Conservation (phyloP, 2,329 filamentous ascomycete species). For the Gliomastix tumulicola region DNA sequence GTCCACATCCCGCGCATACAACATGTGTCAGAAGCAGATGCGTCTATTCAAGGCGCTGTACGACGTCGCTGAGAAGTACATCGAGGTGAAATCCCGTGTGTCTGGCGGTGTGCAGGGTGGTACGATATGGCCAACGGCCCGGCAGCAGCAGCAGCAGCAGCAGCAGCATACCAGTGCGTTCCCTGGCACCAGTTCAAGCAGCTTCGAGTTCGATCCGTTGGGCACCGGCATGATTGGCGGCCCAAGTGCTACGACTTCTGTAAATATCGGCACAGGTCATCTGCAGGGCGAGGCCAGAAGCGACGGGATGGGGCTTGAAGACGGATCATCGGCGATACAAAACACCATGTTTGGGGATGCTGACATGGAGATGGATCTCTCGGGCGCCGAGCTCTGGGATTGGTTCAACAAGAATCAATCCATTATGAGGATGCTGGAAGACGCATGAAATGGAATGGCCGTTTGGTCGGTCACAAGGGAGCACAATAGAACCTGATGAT, state of each 20-base stretch:
- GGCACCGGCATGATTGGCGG: too few species aligned
- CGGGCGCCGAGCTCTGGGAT: slow-evolving; percentile 7
- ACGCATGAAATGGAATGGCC: slow-evolving; percentile 2
- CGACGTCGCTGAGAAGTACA: slow-evolving; percentile 12
- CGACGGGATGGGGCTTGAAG: not conserved
- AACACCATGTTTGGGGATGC: slow-evolving; percentile 2
- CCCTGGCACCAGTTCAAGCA: not conserved
- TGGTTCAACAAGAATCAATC: slow-evolving; percentile 11
- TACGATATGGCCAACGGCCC: not conserved
- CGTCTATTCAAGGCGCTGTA: slow-evolving; percentile 13
- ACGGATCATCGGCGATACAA: too few species aligned
- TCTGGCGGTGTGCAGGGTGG: not conserved
- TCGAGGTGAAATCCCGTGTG: slow-evolving; percentile 7
- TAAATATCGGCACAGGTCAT: too few species aligned
- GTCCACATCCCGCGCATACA: slow-evolving; percentile 2
- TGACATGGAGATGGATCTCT: slow-evolving; percentile 8
- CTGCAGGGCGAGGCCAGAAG: not conserved
- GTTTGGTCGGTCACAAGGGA: too few species aligned
- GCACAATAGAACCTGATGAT: too few species aligned
- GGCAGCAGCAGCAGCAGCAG: not conserved
- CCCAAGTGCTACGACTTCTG: too few species aligned
- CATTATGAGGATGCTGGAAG: slow-evolving; percentile 10
- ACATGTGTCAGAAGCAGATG: slow-evolving; percentile 7
- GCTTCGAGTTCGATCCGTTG: not conserved
- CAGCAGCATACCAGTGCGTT: not conserved